phyloP scores from a whole-genome alignment of 768 basidiomycete genomes.

The Lanmaoa rubissima region DNA sequence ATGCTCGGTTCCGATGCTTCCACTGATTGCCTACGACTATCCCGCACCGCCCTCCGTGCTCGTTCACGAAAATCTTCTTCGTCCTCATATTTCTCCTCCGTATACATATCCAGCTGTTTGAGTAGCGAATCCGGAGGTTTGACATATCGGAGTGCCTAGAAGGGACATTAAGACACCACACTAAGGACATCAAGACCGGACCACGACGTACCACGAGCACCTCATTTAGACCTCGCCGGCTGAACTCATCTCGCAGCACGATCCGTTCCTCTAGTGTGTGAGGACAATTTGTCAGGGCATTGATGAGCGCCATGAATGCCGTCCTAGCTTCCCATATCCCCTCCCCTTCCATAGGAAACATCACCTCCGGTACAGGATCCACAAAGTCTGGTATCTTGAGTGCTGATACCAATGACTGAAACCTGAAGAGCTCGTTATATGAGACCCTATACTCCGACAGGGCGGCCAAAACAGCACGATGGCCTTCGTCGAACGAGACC shows the following conservation, averaged over 20 bases:
- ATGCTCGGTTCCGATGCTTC: constrained; percentile 49
- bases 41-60: constrained; percentile 38
- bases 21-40: constrained; percentile 18
- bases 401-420: constrained; percentile 68
- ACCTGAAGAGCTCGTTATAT: constrained; percentile 73
- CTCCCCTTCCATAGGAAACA: constrained; percentile 53
- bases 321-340: constrained; percentile 81
- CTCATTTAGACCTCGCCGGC: constrained; percentile 79
- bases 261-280: constrained; percentile 78
- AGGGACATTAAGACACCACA: neutral
- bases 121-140: constrained; percentile 75
- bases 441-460: constrained; percentile 77
- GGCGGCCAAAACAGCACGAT: constrained; percentile 70
- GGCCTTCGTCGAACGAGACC: constrained; percentile 66
- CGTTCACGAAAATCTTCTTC: constrained; percentile 80
- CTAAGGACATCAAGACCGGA: neutral
- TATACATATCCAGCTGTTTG: constrained; percentile 78
- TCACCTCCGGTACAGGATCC: constrained; percentile 32
- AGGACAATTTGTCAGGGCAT: constrained; percentile 74
- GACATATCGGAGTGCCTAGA: constrained; percentile 69
- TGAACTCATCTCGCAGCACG: constrained; percentile 78
- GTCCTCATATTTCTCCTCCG: constrained; percentile 89
- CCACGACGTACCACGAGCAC: constrained; percentile 66
- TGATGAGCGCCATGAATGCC: constrained; percentile 74
- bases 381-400: constrained; percentile 52